Evolutionary conservation across 371 early-diverging fungal genomes (phyloP), one percentile per base, ranked within the genome.

Genomic region (Syncephalastrum racemosum): DNA sequence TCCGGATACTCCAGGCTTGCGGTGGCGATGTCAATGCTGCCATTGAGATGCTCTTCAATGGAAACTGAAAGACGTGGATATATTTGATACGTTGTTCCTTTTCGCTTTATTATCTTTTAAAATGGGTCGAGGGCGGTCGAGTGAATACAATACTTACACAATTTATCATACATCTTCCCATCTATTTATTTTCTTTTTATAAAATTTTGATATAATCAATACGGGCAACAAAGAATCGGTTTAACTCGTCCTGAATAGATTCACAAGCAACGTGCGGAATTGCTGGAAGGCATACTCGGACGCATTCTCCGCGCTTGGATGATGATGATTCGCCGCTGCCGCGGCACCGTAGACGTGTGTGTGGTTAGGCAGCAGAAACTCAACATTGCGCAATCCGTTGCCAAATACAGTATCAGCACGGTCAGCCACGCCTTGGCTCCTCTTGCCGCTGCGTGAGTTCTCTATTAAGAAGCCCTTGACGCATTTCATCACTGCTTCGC

Each of bases 1-100:
- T 97, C 50, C 80, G 93, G 23, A 97, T 94, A 1, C 77, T 98
- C 68, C 75, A 82, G 19, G 78, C 86, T 23, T 86, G 95, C 6
- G 86, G 89, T 5, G 99, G 99, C 24, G 89, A 96, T 66, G 95
- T 97, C 24, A 82, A 95, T 64, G 93, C 91, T 1, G 98, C 99
- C 18, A 88, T 97, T 53, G 99, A 98, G 68, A 82, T 83, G 75
- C 67, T 94, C 46, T 89, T 92, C 52, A 73, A 56, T 59, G 67
- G 57, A 42, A 57, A 12, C 44, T n/a, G 31, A 40, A 46, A 60
- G 18, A 52, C 8, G 16, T 12, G 22, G 54, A 23, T n/a, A 1
- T 42, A 13, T n/a, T 46, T 36, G 1, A 36, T 58, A 20, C 23
- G n/a, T n/a, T n/a, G n/a, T n/a, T n/a, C n/a, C n/a, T n/a, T 39